These are phyloP conservation scores for Pichia sp. DNA, from an alignment of 1,139 yeast genomes.

Conservation along the genomic window DNA sequence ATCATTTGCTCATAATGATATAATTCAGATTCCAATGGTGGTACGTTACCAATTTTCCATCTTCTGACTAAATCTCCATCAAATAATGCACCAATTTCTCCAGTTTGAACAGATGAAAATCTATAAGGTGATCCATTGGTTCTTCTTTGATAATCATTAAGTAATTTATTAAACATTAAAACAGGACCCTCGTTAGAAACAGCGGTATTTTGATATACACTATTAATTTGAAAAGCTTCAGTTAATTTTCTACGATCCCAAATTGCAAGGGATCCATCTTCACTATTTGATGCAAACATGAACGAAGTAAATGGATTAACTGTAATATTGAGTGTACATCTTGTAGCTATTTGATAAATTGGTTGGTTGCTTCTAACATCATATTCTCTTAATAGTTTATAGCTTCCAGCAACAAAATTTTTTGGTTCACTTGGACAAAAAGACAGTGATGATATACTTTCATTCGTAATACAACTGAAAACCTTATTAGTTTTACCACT, in stretches of 20 bases:
- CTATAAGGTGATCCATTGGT: constrained; percentile 60
- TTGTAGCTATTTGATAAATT: constrained; percentile 67
- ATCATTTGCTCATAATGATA: constrained; percentile 19
- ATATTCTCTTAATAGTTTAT: constrained; percentile 71
- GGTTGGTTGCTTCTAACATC: constrained; percentile 71
- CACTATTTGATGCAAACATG: constrained; percentile 69
- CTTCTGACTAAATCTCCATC: constrained; percentile 73
- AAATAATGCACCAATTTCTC: constrained; percentile 76
- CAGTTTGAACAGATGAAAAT: constrained; percentile 59
- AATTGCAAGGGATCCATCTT: constrained; percentile 76
- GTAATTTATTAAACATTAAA: constrained; percentile 58
- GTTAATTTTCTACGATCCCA: constrained; percentile 79
- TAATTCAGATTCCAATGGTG: constrained; percentile 30
- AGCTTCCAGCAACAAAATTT: constrained; percentile 65
- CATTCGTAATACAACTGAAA: constrained; percentile 62
- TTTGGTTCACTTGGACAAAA: constrained; percentile 59
- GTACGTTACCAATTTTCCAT: constrained; percentile 72
- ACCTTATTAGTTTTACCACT: constrained; percentile 43
- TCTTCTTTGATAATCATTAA: constrained; percentile 57
- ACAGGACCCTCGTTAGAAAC: constrained; percentile 50
- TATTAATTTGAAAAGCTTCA: constrained; percentile 26
- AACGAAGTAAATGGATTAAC: constrained; percentile 62
- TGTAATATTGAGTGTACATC: constrained; percentile 62
- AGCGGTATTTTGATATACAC: constrained; percentile 22
- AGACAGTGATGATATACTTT: constrained; percentile 60